phyloP scores from a whole-genome alignment of 1,284 basidiomycete genomes.

The Ceratobasidium sp. region DNA sequence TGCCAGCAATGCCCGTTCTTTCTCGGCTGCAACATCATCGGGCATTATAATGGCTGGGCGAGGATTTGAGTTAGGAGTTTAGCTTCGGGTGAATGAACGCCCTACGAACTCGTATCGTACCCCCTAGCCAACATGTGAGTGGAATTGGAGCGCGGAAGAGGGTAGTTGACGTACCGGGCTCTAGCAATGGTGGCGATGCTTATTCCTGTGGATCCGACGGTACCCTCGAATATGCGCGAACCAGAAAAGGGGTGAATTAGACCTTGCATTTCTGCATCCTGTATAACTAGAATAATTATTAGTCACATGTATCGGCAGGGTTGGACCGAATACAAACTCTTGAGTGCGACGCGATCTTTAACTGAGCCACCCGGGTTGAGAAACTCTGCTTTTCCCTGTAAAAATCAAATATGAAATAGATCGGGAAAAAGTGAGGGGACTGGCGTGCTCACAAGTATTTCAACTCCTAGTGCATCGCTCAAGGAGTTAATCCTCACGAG shows the following conservation, averaged over 20 bases:
- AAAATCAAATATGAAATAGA: not conserved
- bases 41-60: constrained; percentile 88
- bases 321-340: constrained; percentile 65
- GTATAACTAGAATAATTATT: constrained; percentile 74
- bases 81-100: not conserved
- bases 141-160: constrained; percentile 15
- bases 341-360: constrained; percentile 95
- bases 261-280: constrained; percentile 90
- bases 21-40: constrained; percentile 93
- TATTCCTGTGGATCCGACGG: constrained; percentile 97
- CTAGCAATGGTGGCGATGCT: constrained; percentile 93
- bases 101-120: constrained; percentile 77
- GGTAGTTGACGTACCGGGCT: constrained; percentile 73
- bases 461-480: constrained; percentile 90
- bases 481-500: constrained; percentile 91
- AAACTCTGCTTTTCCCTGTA: constrained; percentile 92
- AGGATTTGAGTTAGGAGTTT: not conserved
- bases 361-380: constrained; percentile 98
- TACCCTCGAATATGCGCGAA: constrained; percentile 97
- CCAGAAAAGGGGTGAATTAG: constrained; percentile 88
- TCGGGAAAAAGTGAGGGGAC: not conserved
- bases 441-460: constrained; percentile 73
- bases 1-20: constrained; percentile 83
- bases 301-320: not conserved
- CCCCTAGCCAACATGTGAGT: constrained; percentile 63